Conservation (phyloP, 441 rosid genomes). For the Gossypium gossypioides region DNA sequence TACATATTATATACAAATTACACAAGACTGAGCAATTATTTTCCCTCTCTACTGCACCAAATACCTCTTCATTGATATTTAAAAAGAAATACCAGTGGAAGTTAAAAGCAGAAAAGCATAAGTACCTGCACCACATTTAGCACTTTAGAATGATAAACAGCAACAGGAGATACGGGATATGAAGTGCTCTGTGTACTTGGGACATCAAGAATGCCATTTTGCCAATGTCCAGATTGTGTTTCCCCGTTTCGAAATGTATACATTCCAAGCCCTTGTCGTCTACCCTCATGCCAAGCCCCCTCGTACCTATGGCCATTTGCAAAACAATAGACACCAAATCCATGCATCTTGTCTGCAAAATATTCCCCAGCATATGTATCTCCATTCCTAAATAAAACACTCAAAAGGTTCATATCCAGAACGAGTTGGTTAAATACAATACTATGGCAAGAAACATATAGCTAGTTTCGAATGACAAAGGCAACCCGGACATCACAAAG, state of each 20-base stretch:
- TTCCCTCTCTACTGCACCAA: no score
- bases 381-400: constrained; percentile 46
- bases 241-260: constrained; percentile 78
- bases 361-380: constrained; percentile 81
- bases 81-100: no score
- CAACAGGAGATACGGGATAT: constrained; percentile 50
- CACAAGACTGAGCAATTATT: no score
- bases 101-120: no score
- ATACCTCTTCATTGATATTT: no score
- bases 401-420: neutral
- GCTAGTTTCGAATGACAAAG: neutral
- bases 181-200: constrained; percentile 54
- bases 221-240: constrained; percentile 83
- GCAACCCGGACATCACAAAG: neutral
- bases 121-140: constrained; percentile 69
- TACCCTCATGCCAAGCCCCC: constrained; percentile 87
- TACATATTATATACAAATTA: no score
- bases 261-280: constrained; percentile 84
- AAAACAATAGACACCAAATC: constrained; percentile 54
- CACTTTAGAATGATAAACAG: constrained; percentile 75
- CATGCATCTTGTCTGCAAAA: constrained; percentile 75
- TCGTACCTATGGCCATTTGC: constrained; percentile 61
- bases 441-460: neutral
- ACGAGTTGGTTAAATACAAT: neutral
- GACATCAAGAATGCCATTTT: constrained; percentile 58